These are phyloP conservation scores for Rhazya stricta DNA, from an alignment of 257 asterid species.

Conservation along the genomic window DNA sequence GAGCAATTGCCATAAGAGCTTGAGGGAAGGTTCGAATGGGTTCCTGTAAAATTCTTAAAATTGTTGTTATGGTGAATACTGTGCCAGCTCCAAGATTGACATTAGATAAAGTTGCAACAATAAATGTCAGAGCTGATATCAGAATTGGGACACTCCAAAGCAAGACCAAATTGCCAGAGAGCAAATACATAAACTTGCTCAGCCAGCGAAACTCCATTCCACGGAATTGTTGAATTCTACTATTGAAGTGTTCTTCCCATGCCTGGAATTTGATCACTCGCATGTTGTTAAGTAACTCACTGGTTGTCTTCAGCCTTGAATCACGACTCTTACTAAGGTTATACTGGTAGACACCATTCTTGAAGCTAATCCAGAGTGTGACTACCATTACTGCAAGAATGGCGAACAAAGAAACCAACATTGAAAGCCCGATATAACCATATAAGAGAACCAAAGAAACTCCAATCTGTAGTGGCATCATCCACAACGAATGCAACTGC, in stretches of 20 bases:
- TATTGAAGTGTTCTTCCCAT: slow-evolving; percentile 65
- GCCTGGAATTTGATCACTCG: slow-evolving; percentile 74
- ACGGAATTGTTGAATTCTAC: slow-evolving; percentile 39
- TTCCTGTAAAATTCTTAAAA: slow-evolving; percentile 60
- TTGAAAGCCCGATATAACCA: slow-evolving; percentile 41
- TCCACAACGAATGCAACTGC: slow-evolving; percentile 55
- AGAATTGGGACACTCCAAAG: slow-evolving; percentile 48
- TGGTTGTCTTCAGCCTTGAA: slow-evolving; percentile 57
- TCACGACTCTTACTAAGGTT: slow-evolving; percentile 53
- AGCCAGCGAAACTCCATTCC: slow-evolving; percentile 51
- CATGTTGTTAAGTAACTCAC: slow-evolving; percentile 55
- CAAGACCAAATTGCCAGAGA: slow-evolving; percentile 31
- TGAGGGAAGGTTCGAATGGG: slow-evolving; percentile 64
- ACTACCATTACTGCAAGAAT: slow-evolving; percentile 25
- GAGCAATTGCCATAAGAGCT: slow-evolving; percentile 46
- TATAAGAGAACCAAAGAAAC: slow-evolving; percentile 48
- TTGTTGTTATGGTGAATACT: slow-evolving; percentile 56
- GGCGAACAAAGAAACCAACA: slow-evolving; percentile 35
- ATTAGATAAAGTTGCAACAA: slow-evolving; percentile 28
- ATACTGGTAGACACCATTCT: slow-evolving; percentile 39
- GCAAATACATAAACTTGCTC: slow-evolving; percentile 37
- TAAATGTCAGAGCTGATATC: slow-evolving; percentile 46
- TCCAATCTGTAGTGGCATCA: slow-evolving; percentile 58
- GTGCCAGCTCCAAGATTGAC: slow-evolving; percentile 43
- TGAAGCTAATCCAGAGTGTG: slow-evolving; percentile 25